Evolutionary conservation across 345 rosid genomes (phyloP), one percentile per base, ranked within the genome.

Genomic region (Lepidium sativum): DNA sequence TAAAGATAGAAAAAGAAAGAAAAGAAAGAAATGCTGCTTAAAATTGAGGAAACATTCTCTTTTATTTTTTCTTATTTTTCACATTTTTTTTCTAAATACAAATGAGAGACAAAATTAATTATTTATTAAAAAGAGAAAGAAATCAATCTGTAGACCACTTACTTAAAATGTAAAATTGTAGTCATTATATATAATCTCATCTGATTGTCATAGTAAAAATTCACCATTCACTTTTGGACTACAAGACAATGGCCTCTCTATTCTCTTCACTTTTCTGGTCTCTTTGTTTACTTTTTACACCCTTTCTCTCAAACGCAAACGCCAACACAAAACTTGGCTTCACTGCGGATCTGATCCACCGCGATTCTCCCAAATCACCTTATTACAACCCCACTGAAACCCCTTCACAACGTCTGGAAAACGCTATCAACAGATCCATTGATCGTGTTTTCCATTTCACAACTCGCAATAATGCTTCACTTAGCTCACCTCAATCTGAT

Each of bases 311-410:
- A 58, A 58, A 72, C 8, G 67, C 71, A 50, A 72, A 57, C 13
- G 6, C 65, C 1, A 39, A 70, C 8, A 33, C 60, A 49, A 65
- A 72, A 72, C 48, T 58, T 1, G 60, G 73, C 3, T 79, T 79
- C 54, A 68, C 67, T 8, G 49, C 62, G 0, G 82, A 79, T 27
- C 43, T 79, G 4, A 65, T 75, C 70, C 80, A 75, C 52, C 73
- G 73, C 0, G 82, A 75, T 61, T 79, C 82, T 32, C 69, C 50
- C 4, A 65, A 69, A 35, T 79, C 82, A 0, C 82, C 82, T 5
- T 66, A 69, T 2, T 75, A 68, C 60, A 72, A 72, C 21, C 70
- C 75, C 3, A 32, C 8, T 1, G 75, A 42, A 27, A 71, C 79
- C 7, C 0, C 63, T 12, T 66, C 39, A 0, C 45, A 75, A 13